Evolutionary conservation across 2,329 filamentous ascomycete species (phyloP), one percentile per base, ranked within the genome.

Genomic region (Monilinia fructicola): DNA sequence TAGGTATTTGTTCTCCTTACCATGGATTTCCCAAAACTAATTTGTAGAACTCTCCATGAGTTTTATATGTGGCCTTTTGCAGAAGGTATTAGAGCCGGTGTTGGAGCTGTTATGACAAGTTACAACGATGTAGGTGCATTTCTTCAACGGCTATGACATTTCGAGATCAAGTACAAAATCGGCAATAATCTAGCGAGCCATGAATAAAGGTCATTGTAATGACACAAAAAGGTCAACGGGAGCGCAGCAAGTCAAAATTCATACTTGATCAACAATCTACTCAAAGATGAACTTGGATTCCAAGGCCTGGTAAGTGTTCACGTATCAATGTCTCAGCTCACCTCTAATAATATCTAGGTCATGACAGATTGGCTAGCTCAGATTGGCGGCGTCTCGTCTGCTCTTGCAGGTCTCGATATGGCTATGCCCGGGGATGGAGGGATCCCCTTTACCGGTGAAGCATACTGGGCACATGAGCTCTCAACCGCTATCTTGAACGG

Each of bases 81-180:
- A 42, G 74, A 78, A 54, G 76, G 74, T 10, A 73, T 96, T 54
- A 86, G 85, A 68, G 91, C 90, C 16, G 92, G 92, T 35, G 91
- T 93, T 6, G 90, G 86, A 1, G 88, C 88, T 10, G 81, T 96
- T 64, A 96, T 96, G 92, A 93, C 91, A 75, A 86, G 87, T 1
- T 96, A 96, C 72, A 90, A 91, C 74, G 86, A 86, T 73, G 78
- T 66, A 44, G 44, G 56, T 44, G n/a, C 26, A 31, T 18, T 9
- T 44, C 23, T 23, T 11, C 18, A 11, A n/a, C 4, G 35, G 14
- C 5, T 23, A 35, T 35, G 5, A 5, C 31, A 35, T 35, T 35
- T 35, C 31, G 9, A 35, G 31, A 35, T 7, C 31, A 35, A 35
- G 31, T 35, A 35, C 31, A 1, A 35, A 7, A 35, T 35, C 31